Conservation (phyloP, 768 basidiomycete genomes). For the Hygrocybe punicea region DNA sequence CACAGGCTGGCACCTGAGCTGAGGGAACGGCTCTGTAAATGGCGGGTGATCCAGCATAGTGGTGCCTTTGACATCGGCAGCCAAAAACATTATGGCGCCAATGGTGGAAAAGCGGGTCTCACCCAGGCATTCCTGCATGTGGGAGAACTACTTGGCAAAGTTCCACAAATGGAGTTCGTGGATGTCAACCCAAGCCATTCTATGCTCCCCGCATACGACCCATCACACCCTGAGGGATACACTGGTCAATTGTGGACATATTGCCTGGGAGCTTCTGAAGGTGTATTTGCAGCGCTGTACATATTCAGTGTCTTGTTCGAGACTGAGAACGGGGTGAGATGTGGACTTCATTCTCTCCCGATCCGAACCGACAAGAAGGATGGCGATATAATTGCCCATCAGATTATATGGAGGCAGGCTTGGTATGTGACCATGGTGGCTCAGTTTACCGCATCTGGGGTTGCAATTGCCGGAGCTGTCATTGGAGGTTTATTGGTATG, state of each 20-base stretch:
- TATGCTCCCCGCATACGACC: background rate
- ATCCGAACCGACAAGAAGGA: background rate
- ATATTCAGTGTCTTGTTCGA: background rate
- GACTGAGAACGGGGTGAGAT: background rate
- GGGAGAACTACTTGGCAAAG: background rate
- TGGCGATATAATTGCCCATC: background rate
- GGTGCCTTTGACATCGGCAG: background rate
- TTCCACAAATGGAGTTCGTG: background rate
- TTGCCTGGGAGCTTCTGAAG: background rate
- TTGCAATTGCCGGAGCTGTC: background rate
- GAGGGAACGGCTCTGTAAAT: background rate
- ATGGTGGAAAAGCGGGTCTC: background rate
- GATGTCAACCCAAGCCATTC: constrained; percentile 2
- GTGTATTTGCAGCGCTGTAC: background rate
- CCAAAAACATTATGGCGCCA: background rate
- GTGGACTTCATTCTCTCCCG: background rate
- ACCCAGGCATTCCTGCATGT: background rate
- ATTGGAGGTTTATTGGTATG: background rate
- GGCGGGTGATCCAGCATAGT: background rate
- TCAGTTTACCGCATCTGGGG: background rate
- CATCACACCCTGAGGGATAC: background rate
- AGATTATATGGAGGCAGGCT: background rate
- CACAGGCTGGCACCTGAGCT: background rate
- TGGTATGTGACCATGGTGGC: constrained; percentile 1
- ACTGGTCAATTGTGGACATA: background rate